Percentiles rank a stretch among this genome's conserved stretches.
These are phyloP conservation scores for Dictyostelium intermedium DNA, from an alignment of 78 protist species.

Conservation along the genomic window DNA sequence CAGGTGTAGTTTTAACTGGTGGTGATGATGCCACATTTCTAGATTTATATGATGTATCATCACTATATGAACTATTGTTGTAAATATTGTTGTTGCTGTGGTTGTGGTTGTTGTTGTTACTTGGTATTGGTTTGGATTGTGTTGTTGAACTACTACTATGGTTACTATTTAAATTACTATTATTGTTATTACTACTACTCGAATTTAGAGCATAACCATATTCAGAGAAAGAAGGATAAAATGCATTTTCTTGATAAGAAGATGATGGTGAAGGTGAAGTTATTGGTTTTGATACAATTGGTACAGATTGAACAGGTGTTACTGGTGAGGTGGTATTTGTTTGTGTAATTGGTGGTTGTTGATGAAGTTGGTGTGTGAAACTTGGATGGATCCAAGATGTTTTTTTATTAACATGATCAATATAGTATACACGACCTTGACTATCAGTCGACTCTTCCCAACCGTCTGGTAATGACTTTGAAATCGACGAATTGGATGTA, in stretches of 20 bases:
- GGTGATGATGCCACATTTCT: conserved; percentile 23
- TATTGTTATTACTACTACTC: neutral
- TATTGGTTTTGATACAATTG: neutral
- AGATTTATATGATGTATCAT: conserved; percentile 21
- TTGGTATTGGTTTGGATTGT: conserved; percentile 19
- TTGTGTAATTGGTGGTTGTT: conserved; percentile 2
- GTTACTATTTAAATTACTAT: neutral
- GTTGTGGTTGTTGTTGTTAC: neutral
- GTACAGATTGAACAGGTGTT: neutral
- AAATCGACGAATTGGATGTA: conserved; percentile 3
- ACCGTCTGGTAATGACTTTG: conserved; percentile 64
- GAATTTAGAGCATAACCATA: conserved; percentile 30
- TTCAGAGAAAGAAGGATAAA: conserved; percentile 65
- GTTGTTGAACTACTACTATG: neutral
- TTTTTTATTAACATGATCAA: conserved; percentile 58
- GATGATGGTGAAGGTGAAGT: neutral
- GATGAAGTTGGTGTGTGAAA: conserved; percentile 26
- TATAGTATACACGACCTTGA: conserved; percentile 64
- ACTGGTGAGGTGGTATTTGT: neutral
- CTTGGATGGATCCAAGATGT: conserved; percentile 74
- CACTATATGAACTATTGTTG: neutral
- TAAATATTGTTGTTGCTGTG: neutral
- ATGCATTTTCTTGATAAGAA: neutral
- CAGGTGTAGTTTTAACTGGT: neutral
- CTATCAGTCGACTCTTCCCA: conserved; percentile 70